Evolutionary conservation across 495 filamentous ascomycete genomes (phyloP).

Genomic region (Trichodelitschia bisporula): DNA sequence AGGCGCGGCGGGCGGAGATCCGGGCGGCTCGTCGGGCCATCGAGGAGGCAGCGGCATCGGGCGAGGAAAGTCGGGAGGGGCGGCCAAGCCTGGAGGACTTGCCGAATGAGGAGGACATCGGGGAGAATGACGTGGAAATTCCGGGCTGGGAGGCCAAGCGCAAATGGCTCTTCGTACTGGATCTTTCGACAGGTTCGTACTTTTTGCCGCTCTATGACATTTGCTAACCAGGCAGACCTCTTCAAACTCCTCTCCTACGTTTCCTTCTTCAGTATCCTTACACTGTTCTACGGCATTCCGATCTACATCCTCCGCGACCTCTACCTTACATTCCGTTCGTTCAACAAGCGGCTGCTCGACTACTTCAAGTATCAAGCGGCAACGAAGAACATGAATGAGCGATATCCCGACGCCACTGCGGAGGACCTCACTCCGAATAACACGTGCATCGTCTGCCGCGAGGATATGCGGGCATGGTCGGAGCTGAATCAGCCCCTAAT

Average conservation of each 20-base stretch:
- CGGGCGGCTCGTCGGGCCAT: slow-evolving; percentile 33
- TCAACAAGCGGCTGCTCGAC: slow-evolving; percentile 64
- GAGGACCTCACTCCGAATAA: slow-evolving; percentile 71
- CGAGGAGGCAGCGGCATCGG: slow-evolving; percentile 19
- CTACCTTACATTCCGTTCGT: slow-evolving; percentile 77
- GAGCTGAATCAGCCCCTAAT: slow-evolving; percentile 10
- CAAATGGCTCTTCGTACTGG: slow-evolving; percentile 74
- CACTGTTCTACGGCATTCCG: slow-evolving; percentile 81
- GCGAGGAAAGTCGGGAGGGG: slow-evolving; percentile 10
- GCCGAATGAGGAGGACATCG: slow-evolving; percentile 52
- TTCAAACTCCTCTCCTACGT: slow-evolving; percentile 73
- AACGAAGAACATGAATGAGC: slow-evolving; percentile 69
- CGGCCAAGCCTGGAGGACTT: slow-evolving; percentile 14
- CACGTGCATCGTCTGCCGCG: slow-evolving; percentile 92
- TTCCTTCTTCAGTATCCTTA: slow-evolving; percentile 76
- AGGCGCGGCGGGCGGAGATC: slow-evolving; percentile 29
- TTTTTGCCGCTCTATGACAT: neutral
- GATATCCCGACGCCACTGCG: slow-evolving; percentile 74
- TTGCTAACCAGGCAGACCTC: slow-evolving; percentile 35
- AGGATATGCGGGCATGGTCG: slow-evolving; percentile 66
- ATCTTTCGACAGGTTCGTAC: slow-evolving; percentile 49
- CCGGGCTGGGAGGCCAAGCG: slow-evolving; percentile 95
- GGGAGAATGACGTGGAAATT: slow-evolving; percentile 80
- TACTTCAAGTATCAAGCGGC: slow-evolving; percentile 76
- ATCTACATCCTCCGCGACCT: slow-evolving; percentile 94